Evolutionary conservation across 176 grass and related monocot species (phyloP).

Genomic region (Eleusine indica): DNA sequence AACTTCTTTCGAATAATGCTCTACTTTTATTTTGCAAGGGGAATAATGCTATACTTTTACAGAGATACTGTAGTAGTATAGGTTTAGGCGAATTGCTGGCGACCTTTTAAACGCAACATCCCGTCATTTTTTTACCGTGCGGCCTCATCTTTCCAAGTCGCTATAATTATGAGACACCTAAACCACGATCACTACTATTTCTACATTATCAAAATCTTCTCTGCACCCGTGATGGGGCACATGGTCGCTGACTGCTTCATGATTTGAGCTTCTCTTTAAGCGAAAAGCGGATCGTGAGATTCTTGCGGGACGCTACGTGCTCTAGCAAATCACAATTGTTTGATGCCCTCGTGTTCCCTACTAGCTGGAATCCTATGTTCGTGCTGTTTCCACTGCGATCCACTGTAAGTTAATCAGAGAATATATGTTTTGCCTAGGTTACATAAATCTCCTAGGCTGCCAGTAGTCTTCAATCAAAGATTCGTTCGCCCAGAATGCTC

Average conservation of each 20-base stretch:
- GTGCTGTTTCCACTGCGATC: conserved; percentile 29
- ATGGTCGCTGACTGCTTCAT: background rate
- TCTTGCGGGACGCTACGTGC: conserved; percentile 6
- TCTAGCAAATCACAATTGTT: background rate
- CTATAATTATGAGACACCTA: conserved; percentile 1
- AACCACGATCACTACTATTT: background rate
- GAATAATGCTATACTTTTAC: background rate
- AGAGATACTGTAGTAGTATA: background rate
- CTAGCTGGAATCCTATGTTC: conserved; percentile 31
- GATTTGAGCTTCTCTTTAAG: conserved; percentile 16
- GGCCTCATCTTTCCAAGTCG: background rate
- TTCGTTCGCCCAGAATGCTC: conserved; percentile 34
- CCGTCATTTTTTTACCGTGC: background rate
- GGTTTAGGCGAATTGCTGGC: background rate
- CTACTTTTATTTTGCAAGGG: background rate
- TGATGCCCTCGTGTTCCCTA: background rate
- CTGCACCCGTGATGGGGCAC: conserved; percentile 29
- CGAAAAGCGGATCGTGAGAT: background rate
- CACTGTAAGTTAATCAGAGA: conserved; percentile 18
- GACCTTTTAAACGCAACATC: too few relatives aligned
- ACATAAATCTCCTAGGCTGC: background rate
- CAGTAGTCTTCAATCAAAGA: background rate
- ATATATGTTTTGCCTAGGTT: conserved; percentile 5
- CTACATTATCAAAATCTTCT: background rate
- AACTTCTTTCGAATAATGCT: background rate